These are phyloP conservation scores for Neostapfia colusana DNA, from an alignment of 176 grass and related monocot species.

Conservation along the genomic window DNA sequence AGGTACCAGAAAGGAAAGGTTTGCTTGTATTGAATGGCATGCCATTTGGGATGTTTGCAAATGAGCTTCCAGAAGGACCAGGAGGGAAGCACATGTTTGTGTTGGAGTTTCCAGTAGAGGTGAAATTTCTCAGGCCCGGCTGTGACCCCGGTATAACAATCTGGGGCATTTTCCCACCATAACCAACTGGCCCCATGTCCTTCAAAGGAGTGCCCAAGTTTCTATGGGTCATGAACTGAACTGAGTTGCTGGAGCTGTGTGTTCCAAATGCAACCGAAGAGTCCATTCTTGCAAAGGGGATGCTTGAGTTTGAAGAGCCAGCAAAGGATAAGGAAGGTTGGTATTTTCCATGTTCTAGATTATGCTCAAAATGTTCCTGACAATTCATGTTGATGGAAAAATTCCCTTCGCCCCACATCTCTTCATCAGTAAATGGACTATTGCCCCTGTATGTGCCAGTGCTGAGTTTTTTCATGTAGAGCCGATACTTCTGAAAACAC, in stretches of 20 bases:
- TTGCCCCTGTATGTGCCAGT: not conserved
- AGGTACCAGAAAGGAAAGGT: not conserved
- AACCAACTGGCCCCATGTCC: not conserved
- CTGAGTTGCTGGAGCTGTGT: conserved; percentile 13
- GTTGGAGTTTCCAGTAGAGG: not conserved
- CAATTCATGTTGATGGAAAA: conserved; percentile 23
- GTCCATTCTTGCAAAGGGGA: conserved; percentile 14
- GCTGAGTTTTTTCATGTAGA: conserved; percentile 47
- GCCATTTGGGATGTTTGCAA: not conserved
- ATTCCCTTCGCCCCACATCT: not conserved
- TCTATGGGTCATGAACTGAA: conserved; percentile 7
- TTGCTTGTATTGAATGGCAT: not conserved
- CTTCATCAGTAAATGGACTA: conserved; percentile 1
- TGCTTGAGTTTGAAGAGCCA: not conserved
- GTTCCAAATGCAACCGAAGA: conserved; percentile 9
- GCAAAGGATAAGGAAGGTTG: not conserved
- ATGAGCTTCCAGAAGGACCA: not conserved
- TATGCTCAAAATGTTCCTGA: conserved; percentile 30
- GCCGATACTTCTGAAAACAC: conserved; percentile 66
- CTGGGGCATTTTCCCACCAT: conserved; percentile 1
- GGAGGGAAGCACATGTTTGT: not conserved
- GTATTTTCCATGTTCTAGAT: conserved; percentile 17
- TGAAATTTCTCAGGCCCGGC: not conserved
- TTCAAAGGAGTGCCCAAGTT: not conserved
- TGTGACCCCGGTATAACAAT: not conserved